phyloP scores from a whole-genome alignment of 345 rosid genomes.

The Litchi chinensis region DNA sequence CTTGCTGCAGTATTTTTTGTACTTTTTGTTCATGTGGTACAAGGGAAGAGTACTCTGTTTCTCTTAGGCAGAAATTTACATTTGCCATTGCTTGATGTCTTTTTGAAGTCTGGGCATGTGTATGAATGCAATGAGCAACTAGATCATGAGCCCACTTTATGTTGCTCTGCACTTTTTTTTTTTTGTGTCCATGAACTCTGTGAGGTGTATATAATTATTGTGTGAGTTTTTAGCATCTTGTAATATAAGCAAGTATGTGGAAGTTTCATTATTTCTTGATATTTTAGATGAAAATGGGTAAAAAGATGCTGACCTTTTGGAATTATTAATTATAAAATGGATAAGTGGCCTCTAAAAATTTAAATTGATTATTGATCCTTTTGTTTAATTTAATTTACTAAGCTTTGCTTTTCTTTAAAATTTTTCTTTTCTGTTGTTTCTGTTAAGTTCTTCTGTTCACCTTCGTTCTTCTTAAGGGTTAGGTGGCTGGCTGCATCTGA shows the following conservation, averaged over 20 bases:
- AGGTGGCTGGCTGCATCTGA: no score
- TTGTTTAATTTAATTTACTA: no score
- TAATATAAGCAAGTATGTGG: background rate
- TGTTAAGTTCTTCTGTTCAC: no score
- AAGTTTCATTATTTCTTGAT: background rate
- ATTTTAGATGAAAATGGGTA: no score
- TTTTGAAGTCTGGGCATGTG: background rate
- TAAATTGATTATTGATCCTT: no score
- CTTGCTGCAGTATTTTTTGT: background rate
- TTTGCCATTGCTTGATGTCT: background rate
- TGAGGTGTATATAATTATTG: background rate
- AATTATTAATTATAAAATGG: no score
- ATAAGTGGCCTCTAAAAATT: no score
- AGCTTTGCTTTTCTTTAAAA: no score
- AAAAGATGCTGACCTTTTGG: no score
- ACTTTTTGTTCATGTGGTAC: background rate
- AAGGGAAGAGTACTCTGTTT: background rate
- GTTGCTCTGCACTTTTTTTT: background rate
- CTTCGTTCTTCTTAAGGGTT: no score
- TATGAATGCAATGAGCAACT: background rate
- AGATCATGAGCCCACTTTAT: background rate
- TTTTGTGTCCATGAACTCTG: background rate
- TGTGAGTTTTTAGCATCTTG: background rate
- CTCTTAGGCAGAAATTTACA: background rate
- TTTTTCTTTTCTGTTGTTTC: no score